Conservation (phyloP, 495 filamentous ascomycete species). For the Podospora bellae-mahoneyi region DNA sequence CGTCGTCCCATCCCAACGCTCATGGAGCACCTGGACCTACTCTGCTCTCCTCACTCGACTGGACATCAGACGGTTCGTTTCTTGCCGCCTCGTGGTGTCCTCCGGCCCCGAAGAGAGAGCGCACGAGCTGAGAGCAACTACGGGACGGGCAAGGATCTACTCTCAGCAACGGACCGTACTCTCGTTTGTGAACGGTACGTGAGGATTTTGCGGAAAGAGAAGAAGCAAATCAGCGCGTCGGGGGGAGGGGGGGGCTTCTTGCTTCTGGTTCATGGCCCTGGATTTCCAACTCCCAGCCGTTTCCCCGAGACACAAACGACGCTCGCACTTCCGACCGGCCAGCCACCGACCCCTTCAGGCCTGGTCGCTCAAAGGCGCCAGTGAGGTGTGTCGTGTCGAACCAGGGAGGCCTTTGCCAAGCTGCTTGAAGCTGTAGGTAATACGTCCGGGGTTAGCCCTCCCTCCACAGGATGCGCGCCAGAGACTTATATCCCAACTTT, state of each 20-base stretch:
- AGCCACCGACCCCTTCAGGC: neutral
- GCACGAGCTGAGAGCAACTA: neutral
- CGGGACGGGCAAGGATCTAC: neutral
- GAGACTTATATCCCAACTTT: neutral
- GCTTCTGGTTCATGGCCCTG: neutral
- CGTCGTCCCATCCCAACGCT: neutral
- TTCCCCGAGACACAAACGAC: neutral
- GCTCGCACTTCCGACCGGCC: neutral
- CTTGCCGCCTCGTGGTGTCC: neutral
- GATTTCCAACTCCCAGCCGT: neutral
- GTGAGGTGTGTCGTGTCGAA: neutral
- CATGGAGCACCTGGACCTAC: neutral
- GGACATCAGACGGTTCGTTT: neutral
- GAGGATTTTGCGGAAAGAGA: neutral
- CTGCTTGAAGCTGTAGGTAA: neutral
- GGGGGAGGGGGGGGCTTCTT: neutral
- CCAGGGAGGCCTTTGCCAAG: neutral
- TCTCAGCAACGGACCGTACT: neutral
- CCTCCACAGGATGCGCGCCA: neutral
- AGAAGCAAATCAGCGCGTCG: neutral
- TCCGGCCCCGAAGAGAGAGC: neutral
- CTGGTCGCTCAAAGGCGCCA: neutral
- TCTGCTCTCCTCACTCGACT: neutral
- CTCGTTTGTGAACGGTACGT: neutral
- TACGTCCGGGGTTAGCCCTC: neutral